phyloP scores from a whole-genome alignment of 768 basidiomycete genomes.

The Leccinum imitatum region DNA sequence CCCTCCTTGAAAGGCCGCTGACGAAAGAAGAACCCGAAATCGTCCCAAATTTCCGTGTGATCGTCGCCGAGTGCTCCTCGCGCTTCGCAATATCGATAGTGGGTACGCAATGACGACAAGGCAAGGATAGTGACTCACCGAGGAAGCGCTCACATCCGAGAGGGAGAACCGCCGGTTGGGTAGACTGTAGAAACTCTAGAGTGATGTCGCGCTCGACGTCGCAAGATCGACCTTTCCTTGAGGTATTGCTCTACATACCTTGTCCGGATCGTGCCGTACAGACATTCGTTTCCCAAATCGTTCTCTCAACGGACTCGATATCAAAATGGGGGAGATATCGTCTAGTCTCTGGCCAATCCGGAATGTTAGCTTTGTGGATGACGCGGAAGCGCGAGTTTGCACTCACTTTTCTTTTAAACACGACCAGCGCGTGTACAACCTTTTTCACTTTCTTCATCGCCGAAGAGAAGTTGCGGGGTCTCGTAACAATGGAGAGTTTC shows the following conservation, averaged over 20 bases:
- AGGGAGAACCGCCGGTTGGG: slow-evolving; percentile 33
- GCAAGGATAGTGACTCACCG: slow-evolving; percentile 13
- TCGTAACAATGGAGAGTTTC: slow-evolving; percentile 13
- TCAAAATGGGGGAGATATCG: slow-evolving; percentile 23
- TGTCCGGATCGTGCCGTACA: slow-evolving; percentile 24
- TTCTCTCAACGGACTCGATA: slow-evolving; percentile 29
- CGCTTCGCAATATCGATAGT: not conserved
- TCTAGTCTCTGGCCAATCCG: slow-evolving; percentile 18
- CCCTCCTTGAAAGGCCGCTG: slow-evolving; percentile 6
- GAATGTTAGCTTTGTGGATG: not conserved
- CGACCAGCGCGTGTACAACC: slow-evolving; percentile 16
- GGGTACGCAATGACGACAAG: not conserved
- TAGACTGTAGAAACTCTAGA: slow-evolving; percentile 27
- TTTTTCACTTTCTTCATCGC: slow-evolving; percentile 27
- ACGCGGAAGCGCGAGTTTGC: not conserved
- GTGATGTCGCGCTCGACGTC: not conserved
- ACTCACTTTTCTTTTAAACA: slow-evolving; percentile 29
- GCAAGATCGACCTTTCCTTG: not conserved
- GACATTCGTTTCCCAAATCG: slow-evolving; percentile 32
- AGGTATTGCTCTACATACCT: slow-evolving; percentile 18
- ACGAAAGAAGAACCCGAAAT: slow-evolving; percentile 23
- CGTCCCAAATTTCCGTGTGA: slow-evolving; percentile 26
- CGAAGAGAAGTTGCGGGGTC: slow-evolving; percentile 12
- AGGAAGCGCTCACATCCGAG: slow-evolving; percentile 17
- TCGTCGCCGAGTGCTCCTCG: slow-evolving; percentile 1